phyloP scores from a whole-genome alignment of 164 flowering plant genomes.

The Buxus sempervirens region DNA sequence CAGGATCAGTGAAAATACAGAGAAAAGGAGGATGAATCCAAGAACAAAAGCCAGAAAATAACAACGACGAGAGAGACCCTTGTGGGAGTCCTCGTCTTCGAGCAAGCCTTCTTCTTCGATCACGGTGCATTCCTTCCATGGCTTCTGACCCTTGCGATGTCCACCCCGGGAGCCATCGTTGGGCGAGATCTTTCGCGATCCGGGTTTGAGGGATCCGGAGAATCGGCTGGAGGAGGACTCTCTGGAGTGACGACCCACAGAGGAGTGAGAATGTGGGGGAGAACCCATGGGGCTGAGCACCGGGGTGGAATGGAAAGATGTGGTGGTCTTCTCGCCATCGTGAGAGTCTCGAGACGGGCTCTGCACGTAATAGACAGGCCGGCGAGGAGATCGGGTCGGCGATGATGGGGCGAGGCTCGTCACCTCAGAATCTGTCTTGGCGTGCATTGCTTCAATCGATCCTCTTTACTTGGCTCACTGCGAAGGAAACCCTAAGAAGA shows the following conservation, averaged over 20 bases:
- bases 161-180: slow-evolving; percentile 35
- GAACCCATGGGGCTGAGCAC: slow-evolving; percentile 70
- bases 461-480: neutral
- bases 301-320: slow-evolving; percentile 86
- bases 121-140: slow-evolving; percentile 51
- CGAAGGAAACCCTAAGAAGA: too few relatives aligned
- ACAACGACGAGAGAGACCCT: slow-evolving; percentile 52
- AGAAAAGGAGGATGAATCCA: slow-evolving; percentile 60
- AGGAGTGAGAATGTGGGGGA: slow-evolving; percentile 84
- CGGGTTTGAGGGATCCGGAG: slow-evolving; percentile 76
- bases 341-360: slow-evolving; percentile 74
- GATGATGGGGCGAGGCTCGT: slow-evolving; percentile 55
- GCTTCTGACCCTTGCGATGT: slow-evolving; percentile 37
- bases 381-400: slow-evolving; percentile 37
- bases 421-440: slow-evolving; percentile 53
- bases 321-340: slow-evolving; percentile 60
- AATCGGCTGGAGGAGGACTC: slow-evolving; percentile 74
- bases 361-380: slow-evolving; percentile 73
- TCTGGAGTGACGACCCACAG: slow-evolving; percentile 79
- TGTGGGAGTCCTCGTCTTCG: slow-evolving; percentile 44
- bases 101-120: slow-evolving; percentile 85
- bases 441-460: slow-evolving; percentile 17
- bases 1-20: slow-evolving; percentile 62
- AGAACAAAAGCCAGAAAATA: slow-evolving; percentile 64
- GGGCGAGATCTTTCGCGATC: slow-evolving; percentile 58